phyloP scores from a whole-genome alignment of 2,329 filamentous ascomycete species.

The Phoma sp. region DNA sequence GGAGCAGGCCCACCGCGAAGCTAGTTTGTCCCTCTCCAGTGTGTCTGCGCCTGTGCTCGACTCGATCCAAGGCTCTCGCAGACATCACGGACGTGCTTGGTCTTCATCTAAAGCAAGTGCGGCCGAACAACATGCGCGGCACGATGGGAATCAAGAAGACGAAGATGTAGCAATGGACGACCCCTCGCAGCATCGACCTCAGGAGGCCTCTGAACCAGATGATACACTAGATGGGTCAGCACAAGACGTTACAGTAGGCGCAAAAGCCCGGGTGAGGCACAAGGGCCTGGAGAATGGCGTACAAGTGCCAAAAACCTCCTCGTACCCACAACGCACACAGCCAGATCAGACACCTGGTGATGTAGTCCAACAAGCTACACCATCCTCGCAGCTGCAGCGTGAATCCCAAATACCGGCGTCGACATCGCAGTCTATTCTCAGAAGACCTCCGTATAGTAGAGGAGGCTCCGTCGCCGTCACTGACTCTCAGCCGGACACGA shows the following conservation, averaged over 20 bases:
- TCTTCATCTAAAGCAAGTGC: not conserved
- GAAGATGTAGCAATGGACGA: constrained; percentile 33
- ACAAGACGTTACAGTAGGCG: constrained; percentile 23
- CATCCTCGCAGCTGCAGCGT: constrained; percentile 30
- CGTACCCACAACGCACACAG: constrained; percentile 38
- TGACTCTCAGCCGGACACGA: constrained; percentile 52
- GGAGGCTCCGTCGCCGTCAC: constrained; percentile 51
- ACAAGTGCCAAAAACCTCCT: constrained; percentile 48
- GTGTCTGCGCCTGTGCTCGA: constrained; percentile 32
- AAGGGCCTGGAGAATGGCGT: constrained; percentile 31
- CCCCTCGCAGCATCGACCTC: constrained; percentile 18
- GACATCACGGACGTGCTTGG: not conserved
- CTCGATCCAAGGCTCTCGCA: not conserved
- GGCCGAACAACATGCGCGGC: constrained; percentile 19
- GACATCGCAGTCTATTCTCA: constrained; percentile 25
- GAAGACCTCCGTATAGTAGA: constrained; percentile 30
- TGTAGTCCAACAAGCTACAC: constrained; percentile 25
- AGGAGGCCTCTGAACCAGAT: constrained; percentile 25
- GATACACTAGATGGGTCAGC: constrained; percentile 44
- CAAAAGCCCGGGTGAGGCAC: constrained; percentile 20
- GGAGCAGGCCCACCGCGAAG: constrained; percentile 31
- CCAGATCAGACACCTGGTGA: constrained; percentile 27
- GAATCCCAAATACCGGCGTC: constrained; percentile 25
- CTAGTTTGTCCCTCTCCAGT: constrained; percentile 30
- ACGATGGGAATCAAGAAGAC: constrained; percentile 23